phyloP scores from a whole-genome alignment of 176 grass and related monocot genomes.

The Triticum turgidum region DNA sequence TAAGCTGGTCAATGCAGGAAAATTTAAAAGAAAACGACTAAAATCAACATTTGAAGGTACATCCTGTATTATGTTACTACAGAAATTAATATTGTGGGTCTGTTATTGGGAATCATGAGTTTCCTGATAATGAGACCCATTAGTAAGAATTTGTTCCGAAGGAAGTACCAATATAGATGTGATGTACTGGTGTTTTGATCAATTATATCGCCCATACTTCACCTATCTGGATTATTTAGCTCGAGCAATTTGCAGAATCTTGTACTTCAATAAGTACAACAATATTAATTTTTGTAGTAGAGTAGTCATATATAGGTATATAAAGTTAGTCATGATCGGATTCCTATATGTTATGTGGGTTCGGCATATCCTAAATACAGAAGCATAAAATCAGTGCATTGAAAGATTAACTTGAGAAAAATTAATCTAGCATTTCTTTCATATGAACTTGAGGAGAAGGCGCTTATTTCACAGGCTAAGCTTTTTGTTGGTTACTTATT shows the following conservation, averaged over 20 bases:
- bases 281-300: not conserved
- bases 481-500: too few relatives aligned
- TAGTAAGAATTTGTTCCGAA: not conserved
- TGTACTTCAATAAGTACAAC: not conserved
- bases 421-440: too few relatives aligned
- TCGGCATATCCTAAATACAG: too few relatives aligned
- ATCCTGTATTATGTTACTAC: constrained; percentile 20
- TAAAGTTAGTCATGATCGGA: too few relatives aligned
- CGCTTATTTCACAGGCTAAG: too few relatives aligned
- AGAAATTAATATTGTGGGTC: not conserved
- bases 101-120: not conserved
- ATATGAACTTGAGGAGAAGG: too few relatives aligned
- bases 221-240: constrained; percentile 28
- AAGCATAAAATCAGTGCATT: too few relatives aligned
- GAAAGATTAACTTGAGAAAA: too few relatives aligned
- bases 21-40: constrained; percentile 67
- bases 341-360: too few relatives aligned
- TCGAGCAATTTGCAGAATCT: not conserved
- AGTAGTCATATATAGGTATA: not conserved
- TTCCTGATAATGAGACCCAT: not conserved
- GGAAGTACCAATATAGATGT: too few relatives aligned
- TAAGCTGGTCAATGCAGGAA: constrained; percentile 62
- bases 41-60: constrained; percentile 65
- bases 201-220: not conserved
- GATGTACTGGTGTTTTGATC: not conserved